Evolutionary conservation across 163 green algal species (phyloP), one percentile per base, ranked within the genome.

Genomic region (Botryococcus braunii): DNA sequence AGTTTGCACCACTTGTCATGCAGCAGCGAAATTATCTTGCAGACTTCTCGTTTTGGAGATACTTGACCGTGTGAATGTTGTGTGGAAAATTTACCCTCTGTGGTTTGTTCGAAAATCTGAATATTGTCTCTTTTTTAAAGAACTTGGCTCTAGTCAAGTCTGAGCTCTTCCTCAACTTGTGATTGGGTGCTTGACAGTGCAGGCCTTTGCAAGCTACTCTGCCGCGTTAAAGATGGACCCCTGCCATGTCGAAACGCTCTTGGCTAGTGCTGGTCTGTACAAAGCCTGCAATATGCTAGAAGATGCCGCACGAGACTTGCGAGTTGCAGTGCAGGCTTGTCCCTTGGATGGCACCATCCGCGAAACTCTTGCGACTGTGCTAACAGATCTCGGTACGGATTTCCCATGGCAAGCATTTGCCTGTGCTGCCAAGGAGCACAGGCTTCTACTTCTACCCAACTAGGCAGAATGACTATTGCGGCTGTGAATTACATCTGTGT

Each of bases 371-470:
- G 90, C 91, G 1, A 70, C 85, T 5, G 80, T 89, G 27, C 77
- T 96, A 1, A 95, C 85, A 21, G 91, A 96, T 68, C 36, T 93
- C 3, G 91, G 89, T 83, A n/a, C n/a, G n/a, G n/a, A n/a, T n/a
- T n/a, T n/a, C n/a, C n/a, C n/a, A n/a, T n/a, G n/a, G n/a, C n/a
- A n/a, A n/a, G n/a, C n/a, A n/a, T n/a, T n/a, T n/a, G n/a, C n/a
- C n/a, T n/a, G n/a, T n/a, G n/a, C n/a, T n/a, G n/a, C n/a, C n/a
- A n/a, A n/a, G n/a, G n/a, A n/a, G n/a, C n/a, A n/a, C n/a, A n/a
- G n/a, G n/a, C n/a, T n/a, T n/a, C n/a, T n/a, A n/a, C n/a, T n/a
- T n/a, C n/a, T n/a, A n/a, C n/a, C n/a, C n/a, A n/a, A n/a, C n/a
- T n/a, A n/a, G n/a, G n/a, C n/a, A n/a, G n/a, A n/a, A n/a, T n/a